Conservation (phyloP, 2,329 filamentous ascomycete species). For the Scytalidium lignicola region DNA sequence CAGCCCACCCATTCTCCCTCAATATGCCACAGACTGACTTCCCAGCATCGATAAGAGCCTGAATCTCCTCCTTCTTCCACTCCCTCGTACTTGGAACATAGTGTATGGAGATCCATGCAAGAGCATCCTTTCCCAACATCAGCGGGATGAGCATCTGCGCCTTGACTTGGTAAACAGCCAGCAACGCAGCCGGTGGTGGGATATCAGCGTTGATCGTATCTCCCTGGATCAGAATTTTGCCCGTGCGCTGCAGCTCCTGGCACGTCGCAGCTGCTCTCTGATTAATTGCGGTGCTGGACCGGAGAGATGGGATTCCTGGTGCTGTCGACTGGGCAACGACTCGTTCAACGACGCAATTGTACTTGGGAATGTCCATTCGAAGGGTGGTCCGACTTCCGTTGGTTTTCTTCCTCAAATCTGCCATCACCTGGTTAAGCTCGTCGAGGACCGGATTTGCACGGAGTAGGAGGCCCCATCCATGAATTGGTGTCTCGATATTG, state of each 20-base stretch:
- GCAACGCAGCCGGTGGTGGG: background rate
- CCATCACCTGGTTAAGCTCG: constrained; percentile 1
- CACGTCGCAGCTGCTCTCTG: constrained; percentile 1
- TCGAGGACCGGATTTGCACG: background rate
- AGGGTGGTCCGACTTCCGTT: constrained; percentile 1
- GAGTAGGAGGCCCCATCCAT: constrained; percentile 1
- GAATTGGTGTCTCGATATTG: constrained; percentile 1
- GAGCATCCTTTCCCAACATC: constrained; percentile 1
- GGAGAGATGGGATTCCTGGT: background rate
- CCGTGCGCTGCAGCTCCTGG: background rate
- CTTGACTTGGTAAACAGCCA: background rate
- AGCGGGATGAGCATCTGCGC: constrained; percentile 1
- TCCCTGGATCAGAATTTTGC: background rate
- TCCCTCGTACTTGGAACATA: constrained; percentile 1
- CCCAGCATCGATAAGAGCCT: constrained; percentile 1
- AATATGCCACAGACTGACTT: background rate
- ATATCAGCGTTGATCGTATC: background rate
- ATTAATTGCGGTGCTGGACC: constrained; percentile 2
- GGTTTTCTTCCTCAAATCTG: constrained; percentile 1
- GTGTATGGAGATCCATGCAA: constrained; percentile 1
- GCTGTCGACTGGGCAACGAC: background rate
- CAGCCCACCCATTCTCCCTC: background rate
- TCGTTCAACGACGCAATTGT: constrained; percentile 2
- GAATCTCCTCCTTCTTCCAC: constrained; percentile 1
- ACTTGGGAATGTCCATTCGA: constrained; percentile 1